These are phyloP conservation scores for Metrosideros polymorpha DNA, from an alignment of 441 rosid species.

Conservation along the genomic window DNA sequence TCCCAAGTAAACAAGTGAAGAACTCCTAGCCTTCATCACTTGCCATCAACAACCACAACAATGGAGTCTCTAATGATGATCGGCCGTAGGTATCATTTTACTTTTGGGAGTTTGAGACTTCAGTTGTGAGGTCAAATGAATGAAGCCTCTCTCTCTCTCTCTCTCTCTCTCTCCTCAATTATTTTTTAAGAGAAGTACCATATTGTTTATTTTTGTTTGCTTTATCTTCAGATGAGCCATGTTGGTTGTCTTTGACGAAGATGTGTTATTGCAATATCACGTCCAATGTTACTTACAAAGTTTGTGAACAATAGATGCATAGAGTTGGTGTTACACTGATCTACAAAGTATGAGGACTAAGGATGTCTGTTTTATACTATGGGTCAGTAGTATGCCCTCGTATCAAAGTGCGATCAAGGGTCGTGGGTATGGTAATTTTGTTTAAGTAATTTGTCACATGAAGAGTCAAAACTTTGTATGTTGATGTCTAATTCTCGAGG, in stretches of 20 bases:
- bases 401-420: neutral
- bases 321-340: neutral
- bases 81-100: neutral
- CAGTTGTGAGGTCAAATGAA: neutral
- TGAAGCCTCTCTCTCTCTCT: neutral
- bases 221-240: neutral
- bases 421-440: neutral
- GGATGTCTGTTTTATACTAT: neutral
- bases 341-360: neutral
- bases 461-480: neutral
- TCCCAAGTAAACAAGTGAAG: neutral
- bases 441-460: neutral
- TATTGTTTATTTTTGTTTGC: neutral
- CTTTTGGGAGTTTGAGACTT: neutral
- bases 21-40: neutral
- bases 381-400: neutral
- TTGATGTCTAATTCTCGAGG: neutral
- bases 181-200: neutral
- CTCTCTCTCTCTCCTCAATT: neutral
- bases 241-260: neutral
- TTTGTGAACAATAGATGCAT: neutral
- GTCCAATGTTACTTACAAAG: neutral
- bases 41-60: neutral
- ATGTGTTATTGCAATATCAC: neutral
- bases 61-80: neutral